These are phyloP conservation scores for Colletotrichum tamarilloi DNA, from an alignment of 2,329 filamentous ascomycete genomes.

Conservation along the genomic window DNA sequence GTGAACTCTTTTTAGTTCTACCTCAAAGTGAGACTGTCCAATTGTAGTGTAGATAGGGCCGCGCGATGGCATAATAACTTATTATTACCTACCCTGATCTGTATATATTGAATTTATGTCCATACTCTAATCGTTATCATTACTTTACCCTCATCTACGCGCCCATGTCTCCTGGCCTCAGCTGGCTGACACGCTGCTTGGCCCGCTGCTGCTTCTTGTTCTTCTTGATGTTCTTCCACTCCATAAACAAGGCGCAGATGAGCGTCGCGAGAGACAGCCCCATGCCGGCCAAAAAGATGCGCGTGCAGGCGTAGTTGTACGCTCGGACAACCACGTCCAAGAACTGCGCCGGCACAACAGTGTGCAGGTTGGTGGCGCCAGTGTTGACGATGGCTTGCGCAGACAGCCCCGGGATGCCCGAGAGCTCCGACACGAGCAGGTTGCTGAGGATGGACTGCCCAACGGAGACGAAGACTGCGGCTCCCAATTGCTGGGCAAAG, in stretches of 20 bases:
- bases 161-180: constrained; percentile 9
- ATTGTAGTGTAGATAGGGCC: too few species aligned
- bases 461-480: constrained; percentile 67
- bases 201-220: constrained; percentile 32
- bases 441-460: constrained; percentile 66
- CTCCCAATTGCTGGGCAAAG: constrained; percentile 69
- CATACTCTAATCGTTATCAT: background rate
- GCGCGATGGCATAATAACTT: too few species aligned
- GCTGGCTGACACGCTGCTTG: constrained; percentile 11
- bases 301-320: constrained; percentile 73
- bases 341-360: constrained; percentile 60
- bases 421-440: constrained; percentile 52
- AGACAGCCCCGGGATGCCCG: constrained; percentile 55
- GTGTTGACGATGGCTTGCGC: constrained; percentile 54
- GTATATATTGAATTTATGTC: background rate
- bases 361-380: constrained; percentile 70
- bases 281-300: constrained; percentile 72
- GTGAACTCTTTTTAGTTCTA: too few species aligned
- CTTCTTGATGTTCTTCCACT: constrained; percentile 78
- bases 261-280: constrained; percentile 67
- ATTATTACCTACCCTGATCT: background rate
- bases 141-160: background rate
- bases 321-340: constrained; percentile 66
- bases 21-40: too few species aligned
- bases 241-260: constrained; percentile 67